Percentiles rank a stretch among this genome's conserved stretches.
phyloP scores from a whole-genome alignment of 805 yeast genomes.

The Metschnikowia noctiluminum region DNA sequence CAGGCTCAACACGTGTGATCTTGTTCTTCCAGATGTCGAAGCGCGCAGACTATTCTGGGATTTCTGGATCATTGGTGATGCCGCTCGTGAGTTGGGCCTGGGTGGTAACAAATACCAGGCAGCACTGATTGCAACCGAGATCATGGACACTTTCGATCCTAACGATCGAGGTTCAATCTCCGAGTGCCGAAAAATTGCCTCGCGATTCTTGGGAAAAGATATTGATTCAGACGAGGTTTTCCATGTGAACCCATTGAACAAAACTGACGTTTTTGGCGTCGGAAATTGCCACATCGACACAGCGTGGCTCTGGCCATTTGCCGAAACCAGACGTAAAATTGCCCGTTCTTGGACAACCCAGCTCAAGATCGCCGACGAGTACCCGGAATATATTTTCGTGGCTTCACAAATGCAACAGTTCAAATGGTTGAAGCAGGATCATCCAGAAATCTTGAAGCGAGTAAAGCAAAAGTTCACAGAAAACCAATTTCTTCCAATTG shows the following conservation, averaged over 20 bases:
- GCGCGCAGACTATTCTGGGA: conserved; percentile 79
- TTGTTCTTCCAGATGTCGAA: conserved; percentile 74
- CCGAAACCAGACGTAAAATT: conserved; percentile 88
- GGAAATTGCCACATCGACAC: conserved; percentile 98
- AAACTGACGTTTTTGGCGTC: conserved; percentile 69
- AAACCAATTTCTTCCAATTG: conserved; percentile 83
- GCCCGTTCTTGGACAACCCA: conserved; percentile 97
- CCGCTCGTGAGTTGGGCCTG: conserved; percentile 74
- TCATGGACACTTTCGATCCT: conserved; percentile 82
- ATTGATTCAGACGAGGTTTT: conserved; percentile 62
- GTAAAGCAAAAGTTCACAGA: conserved; percentile 63
- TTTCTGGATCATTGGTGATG: conserved; percentile 86
- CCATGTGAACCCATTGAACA: conserved; percentile 31
- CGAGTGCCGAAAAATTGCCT: conserved; percentile 65
- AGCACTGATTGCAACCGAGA: conserved; percentile 69
- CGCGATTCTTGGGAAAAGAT: conserved; percentile 59
- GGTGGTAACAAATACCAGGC: conserved; percentile 81
- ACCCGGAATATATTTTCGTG: conserved; percentile 90
- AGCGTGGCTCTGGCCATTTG: conserved; percentile 99
- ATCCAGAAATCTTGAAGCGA: conserved; percentile 71
- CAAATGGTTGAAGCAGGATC: conserved; percentile 84
- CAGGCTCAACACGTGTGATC: conserved; percentile 63
- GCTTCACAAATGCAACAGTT: conserved; percentile 97
- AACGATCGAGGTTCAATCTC: conserved; percentile 53
- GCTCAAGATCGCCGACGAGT: conserved; percentile 73